A percentile compares a stretch with the other conserved stretches of the same genome.
Evolutionary conservation across 768 basidiomycete genomes (phyloP).

Genomic region (Phlegmacium glaucopus): DNA sequence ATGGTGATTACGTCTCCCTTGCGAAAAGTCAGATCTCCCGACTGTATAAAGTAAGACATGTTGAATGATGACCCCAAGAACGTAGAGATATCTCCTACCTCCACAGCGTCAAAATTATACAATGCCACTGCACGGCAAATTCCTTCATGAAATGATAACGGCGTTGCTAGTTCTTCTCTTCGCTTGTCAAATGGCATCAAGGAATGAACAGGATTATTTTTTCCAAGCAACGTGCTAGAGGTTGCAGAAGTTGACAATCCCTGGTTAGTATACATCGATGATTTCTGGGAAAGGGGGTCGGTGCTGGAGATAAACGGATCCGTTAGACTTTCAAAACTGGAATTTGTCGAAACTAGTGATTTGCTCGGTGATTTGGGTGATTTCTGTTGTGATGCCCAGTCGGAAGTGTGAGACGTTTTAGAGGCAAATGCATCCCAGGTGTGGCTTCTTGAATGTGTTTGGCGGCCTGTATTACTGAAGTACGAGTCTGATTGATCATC

Average conservation of each 20-base stretch:
- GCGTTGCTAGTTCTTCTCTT: conserved; percentile 46
- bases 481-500: conserved; percentile 51
- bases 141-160: conserved; percentile 53
- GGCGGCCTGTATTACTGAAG: conserved; percentile 33
- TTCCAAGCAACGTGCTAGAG: background rate
- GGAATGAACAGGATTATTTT: background rate
- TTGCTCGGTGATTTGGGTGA: background rate
- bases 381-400: conserved; percentile 25
- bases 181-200: conserved; percentile 31
- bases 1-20: conserved; percentile 75
- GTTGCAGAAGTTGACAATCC: background rate
- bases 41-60: conserved; percentile 31
- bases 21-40: conserved; percentile 70
- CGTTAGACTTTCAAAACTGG: conserved; percentile 1
- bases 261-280: too few species aligned
- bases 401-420: conserved; percentile 43
- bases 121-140: conserved; percentile 72
- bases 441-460: conserved; percentile 20
- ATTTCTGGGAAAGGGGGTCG: background rate
- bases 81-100: conserved; percentile 39
- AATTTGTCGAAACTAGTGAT: background rate
- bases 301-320: conserved; percentile 1
- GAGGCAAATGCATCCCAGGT: conserved; percentile 36
- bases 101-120: conserved; percentile 69
- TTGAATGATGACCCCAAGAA: background rate